A percentile compares a stretch with the other conserved stretches of the same genome.
Evolutionary conservation across 2,329 filamentous ascomycete genomes (phyloP).

Genomic region (Bipolaris bicolor): DNA sequence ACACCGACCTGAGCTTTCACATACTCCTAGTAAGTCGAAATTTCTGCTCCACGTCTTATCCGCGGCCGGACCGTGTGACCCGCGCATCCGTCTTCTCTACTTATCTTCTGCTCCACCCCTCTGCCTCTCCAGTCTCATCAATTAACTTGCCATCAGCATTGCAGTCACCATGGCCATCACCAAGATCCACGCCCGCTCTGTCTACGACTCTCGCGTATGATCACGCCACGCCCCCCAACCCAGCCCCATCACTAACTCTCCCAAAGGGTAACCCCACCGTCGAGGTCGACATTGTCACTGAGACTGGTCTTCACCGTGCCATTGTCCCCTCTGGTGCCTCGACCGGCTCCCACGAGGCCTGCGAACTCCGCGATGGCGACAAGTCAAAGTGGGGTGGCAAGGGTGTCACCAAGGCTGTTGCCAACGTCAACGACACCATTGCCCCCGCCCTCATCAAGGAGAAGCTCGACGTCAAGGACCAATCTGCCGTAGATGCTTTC

Average conservation of each 20-base stretch:
- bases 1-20: slow-evolving; percentile 29
- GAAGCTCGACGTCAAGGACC: slow-evolving; percentile 61
- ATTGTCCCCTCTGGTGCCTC: slow-evolving; percentile 97
- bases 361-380: slow-evolving; percentile 61
- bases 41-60: slow-evolving; percentile 34
- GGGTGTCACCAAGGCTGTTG: slow-evolving; percentile 62
- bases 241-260: slow-evolving; percentile 15
- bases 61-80: slow-evolving; percentile 44
- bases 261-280: slow-evolving; percentile 87
- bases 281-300: slow-evolving; percentile 95
- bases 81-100: slow-evolving; percentile 30
- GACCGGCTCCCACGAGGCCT: slow-evolving; percentile 66
- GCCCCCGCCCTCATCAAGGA: slow-evolving; percentile 62
- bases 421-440: slow-evolving; percentile 62
- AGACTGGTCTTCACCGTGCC: slow-evolving; percentile 94
- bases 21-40: slow-evolving; percentile 44
- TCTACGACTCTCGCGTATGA: slow-evolving; percentile 85
- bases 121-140: slow-evolving; percentile 19
- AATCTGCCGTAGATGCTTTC: slow-evolving; percentile 60
- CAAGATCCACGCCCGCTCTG: slow-evolving; percentile 70
- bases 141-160: slow-evolving; percentile 32
- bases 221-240: not conserved
- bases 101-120: slow-evolving; percentile 31
- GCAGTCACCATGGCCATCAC: slow-evolving; percentile 71
- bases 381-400: slow-evolving; percentile 61